These are phyloP conservation scores for Cynanchum wilfordii DNA, from an alignment of 257 asterid species.

Conservation along the genomic window DNA sequence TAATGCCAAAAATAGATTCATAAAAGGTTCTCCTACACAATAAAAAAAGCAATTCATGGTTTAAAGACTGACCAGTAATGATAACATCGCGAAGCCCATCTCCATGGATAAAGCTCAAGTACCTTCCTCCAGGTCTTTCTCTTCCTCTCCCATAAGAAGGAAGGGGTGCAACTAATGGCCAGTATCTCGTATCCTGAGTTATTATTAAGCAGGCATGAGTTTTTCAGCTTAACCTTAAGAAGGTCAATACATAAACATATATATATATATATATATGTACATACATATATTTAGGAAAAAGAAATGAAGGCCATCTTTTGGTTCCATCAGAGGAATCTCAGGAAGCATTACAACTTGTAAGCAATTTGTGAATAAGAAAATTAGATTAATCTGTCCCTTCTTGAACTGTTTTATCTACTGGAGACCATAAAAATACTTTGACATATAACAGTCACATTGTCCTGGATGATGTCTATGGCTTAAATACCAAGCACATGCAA, in stretches of 20 bases:
- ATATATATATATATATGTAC: not conserved
- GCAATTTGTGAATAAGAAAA: no score
- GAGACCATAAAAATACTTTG: not conserved
- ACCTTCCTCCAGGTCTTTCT: conserved; percentile 91
- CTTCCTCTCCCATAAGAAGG: conserved; percentile 98
- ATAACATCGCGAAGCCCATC: conserved; percentile 84
- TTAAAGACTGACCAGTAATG: conserved; percentile 58
- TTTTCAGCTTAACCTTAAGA: not conserved
- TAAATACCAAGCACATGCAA: conserved; percentile 15
- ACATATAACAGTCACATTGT: not conserved
- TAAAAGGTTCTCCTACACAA: not conserved
- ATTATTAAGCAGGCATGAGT: conserved; percentile 19
- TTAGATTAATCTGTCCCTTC: not conserved
- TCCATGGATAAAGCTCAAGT: conserved; percentile 86
- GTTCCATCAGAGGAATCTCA: no score
- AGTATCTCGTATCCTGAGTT: conserved; percentile 44
- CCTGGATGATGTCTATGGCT: not conserved
- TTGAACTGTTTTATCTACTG: not conserved
- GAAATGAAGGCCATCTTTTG: no score
- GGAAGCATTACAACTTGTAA: no score
- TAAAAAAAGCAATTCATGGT: not conserved
- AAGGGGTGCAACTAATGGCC: conserved; percentile 86
- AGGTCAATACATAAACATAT: not conserved
- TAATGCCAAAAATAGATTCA: not conserved
- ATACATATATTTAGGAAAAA: no score